Evolutionary conservation across 352 stramenopile species (phyloP).

Genomic region (Blastocystis sp.): DNA sequence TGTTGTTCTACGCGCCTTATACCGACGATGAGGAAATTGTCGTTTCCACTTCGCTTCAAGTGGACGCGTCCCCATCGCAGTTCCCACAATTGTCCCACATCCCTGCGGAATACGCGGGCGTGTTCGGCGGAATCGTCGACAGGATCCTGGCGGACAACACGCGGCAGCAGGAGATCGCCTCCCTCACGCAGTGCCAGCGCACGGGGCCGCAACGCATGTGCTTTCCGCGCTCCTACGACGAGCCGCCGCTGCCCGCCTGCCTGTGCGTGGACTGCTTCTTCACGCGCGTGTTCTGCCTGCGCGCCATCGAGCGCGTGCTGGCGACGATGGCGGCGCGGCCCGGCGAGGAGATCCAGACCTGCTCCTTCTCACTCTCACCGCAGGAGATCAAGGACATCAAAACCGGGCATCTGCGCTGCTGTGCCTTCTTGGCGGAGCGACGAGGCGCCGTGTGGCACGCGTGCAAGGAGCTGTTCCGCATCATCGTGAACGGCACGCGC

Average conservation of each 20-base stretch:
- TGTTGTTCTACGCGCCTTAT: background rate
- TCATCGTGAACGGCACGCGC: conserved; percentile 7
- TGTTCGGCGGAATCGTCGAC: no score
- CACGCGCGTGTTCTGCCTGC: background rate
- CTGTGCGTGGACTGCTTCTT: conserved; percentile 39
- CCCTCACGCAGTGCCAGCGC: no score
- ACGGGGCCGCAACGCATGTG: no score
- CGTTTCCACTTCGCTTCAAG: background rate
- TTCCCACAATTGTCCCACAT: background rate
- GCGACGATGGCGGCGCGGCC: background rate
- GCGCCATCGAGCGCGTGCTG: background rate
- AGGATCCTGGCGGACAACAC: no score
- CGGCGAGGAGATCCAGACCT: background rate
- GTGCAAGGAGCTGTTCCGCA: background rate
- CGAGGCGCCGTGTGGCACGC: background rate
- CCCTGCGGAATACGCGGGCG: background rate
- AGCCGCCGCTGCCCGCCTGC: background rate
- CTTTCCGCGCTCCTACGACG: background rate
- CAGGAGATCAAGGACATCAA: background rate
- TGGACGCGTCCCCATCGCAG: background rate
- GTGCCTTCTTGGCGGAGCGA: background rate
- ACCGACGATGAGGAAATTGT: background rate
- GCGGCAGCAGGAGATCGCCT: no score
- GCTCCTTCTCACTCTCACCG: background rate
- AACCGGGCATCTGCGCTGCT: background rate